Percentiles rank a stretch among this genome's conserved stretches.
Conservation (phyloP, 805 yeast species). For the Scheffersomyces spartinae region DNA sequence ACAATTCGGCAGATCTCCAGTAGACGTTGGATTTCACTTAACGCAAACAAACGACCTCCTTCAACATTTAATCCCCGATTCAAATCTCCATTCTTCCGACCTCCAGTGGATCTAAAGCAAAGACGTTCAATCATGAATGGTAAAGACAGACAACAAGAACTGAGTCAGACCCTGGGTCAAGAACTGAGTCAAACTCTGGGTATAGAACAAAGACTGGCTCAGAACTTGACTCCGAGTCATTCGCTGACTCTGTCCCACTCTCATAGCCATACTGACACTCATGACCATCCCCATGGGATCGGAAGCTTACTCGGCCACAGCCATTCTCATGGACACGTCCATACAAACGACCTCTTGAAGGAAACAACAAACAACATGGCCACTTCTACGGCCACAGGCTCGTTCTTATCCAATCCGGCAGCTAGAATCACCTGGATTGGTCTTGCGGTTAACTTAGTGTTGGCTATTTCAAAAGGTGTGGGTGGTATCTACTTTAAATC, state of each 20-base stretch:
- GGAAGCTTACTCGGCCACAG: background rate
- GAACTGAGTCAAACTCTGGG: too few relatives aligned
- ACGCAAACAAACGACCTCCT: too few relatives aligned
- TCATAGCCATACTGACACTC: slow-evolving; percentile 12
- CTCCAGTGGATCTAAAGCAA: too few relatives aligned
- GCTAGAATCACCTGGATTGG: slow-evolving; percentile 93
- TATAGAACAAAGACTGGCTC: too few relatives aligned
- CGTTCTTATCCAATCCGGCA: slow-evolving; percentile 54
- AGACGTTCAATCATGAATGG: too few relatives aligned
- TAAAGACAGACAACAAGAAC: too few relatives aligned
- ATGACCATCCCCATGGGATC: slow-evolving; percentile 7
- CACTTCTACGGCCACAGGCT: slow-evolving; percentile 11
- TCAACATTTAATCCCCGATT: too few relatives aligned
- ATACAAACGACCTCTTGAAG: slow-evolving; percentile 7
- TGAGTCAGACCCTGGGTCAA: too few relatives aligned
- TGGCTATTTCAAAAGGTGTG: slow-evolving; percentile 76
- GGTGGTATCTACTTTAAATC: slow-evolving; percentile 94
- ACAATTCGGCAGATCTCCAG: too few relatives aligned
- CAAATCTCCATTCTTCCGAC: too few relatives aligned
- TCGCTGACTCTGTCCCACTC: slow-evolving; percentile 10
- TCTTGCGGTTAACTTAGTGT: slow-evolving; percentile 64
- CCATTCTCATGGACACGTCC: slow-evolving; percentile 1
- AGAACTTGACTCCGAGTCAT: slow-evolving; percentile 2
- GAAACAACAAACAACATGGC: too few relatives aligned
- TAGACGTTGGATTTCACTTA: too few relatives aligned